Conservation (phyloP, 148 eudicot genomes). For the Vaccinium macrocarpon region DNA sequence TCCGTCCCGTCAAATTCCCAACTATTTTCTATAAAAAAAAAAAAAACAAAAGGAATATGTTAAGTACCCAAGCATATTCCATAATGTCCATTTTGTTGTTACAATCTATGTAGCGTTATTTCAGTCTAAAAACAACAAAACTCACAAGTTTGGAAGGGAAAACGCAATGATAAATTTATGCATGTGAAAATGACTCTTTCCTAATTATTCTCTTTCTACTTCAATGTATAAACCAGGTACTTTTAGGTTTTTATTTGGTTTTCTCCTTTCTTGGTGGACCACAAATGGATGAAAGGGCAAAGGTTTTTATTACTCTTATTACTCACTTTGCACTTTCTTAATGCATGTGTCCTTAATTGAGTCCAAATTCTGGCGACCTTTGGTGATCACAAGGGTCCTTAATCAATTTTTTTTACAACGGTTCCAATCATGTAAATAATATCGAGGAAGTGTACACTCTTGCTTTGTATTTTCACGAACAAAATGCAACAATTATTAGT, state of each 20-base stretch:
- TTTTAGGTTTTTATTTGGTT: not conserved
- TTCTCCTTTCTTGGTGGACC: not conserved
- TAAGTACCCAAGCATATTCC: not conserved
- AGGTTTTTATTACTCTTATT: not conserved
- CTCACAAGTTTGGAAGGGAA: slow-evolving; percentile 16
- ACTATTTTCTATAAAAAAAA: not conserved
- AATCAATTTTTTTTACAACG: not conserved
- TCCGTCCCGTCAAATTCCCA: not conserved
- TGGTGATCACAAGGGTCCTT: not conserved
- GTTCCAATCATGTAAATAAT: too few relatives aligned
- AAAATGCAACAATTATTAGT: too few relatives aligned
- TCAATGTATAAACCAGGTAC: not conserved
- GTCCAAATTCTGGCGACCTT: not conserved
- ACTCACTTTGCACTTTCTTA: not conserved
- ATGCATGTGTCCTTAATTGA: not conserved
- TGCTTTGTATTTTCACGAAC: too few relatives aligned
- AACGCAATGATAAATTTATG: not conserved
- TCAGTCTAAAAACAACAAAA: not conserved
- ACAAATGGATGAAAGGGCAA: not conserved
- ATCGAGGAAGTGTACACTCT: too few relatives aligned
- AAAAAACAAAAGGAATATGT: not conserved
- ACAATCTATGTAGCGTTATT: not conserved
- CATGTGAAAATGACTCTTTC: slow-evolving; percentile 23
- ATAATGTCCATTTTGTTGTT: not conserved
- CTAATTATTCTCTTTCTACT: slow-evolving; percentile 16